Percentiles rank a stretch among this genome's conserved stretches.
These are phyloP conservation scores for Leccinum variicolor DNA, from an alignment of 768 basidiomycete species.

Conservation along the genomic window DNA sequence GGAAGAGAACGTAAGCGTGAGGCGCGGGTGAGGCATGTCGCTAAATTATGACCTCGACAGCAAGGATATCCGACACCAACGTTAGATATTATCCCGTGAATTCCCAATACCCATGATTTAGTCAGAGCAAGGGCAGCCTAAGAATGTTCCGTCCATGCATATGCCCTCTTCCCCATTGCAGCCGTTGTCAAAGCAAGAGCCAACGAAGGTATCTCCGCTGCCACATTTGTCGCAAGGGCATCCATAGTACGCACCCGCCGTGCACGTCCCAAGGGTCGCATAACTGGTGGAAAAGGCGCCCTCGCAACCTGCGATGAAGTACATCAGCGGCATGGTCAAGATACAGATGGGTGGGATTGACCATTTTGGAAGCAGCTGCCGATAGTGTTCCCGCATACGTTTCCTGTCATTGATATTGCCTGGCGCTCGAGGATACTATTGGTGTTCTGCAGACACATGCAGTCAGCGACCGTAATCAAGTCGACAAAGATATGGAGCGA, in stretches of 20 bases:
- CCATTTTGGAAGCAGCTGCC: background rate
- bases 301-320: background rate
- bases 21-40: background rate
- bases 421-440: background rate
- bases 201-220: background rate
- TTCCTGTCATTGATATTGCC: background rate
- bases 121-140: background rate
- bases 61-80: background rate
- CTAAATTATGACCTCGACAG: background rate
- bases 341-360: background rate
- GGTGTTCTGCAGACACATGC: background rate
- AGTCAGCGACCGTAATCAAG: background rate
- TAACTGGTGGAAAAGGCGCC: background rate
- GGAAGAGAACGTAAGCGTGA: background rate
- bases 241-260: background rate
- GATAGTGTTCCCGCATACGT: background rate
- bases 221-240: background rate
- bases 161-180: background rate
- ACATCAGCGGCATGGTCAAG: background rate
- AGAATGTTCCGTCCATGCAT: background rate
- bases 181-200: background rate
- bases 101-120: background rate
- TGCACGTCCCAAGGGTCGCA: background rate
- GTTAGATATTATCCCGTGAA: background rate
- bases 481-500: background rate